A percentile compares a stretch with the other conserved stretches of the same genome.
These are phyloP conservation scores for Phytophthora aleatoria DNA, from an alignment of 352 stramenopile genomes.

Conservation along the genomic window DNA sequence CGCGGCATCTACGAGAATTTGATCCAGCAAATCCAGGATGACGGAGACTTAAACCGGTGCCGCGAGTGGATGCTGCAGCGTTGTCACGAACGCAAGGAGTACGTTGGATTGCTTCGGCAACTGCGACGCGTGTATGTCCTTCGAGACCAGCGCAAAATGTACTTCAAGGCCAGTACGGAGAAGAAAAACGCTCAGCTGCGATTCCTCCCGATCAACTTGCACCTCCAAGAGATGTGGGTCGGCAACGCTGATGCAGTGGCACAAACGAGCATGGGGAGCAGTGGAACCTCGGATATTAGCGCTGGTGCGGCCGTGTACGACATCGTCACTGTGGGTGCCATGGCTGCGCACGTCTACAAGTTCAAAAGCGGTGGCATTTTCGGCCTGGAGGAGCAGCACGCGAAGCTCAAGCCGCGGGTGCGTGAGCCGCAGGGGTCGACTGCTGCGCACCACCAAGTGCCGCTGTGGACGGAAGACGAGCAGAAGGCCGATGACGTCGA, in stretches of 20 bases:
- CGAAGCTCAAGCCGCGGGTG: conserved; percentile 72
- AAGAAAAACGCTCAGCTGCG: conserved; percentile 84
- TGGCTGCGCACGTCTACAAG: conserved; percentile 89
- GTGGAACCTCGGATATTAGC: conserved; percentile 34
- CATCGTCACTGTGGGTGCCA: conserved; percentile 85
- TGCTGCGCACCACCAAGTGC: conserved; percentile 61
- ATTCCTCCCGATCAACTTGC: conserved; percentile 86
- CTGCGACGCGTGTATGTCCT: conserved; percentile 69
- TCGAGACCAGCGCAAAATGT: conserved; percentile 76
- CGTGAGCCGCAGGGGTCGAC: conserved; percentile 50
- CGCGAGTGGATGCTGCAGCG: conserved; percentile 86
- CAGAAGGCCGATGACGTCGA: conserved; percentile 81
- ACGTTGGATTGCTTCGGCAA: conserved; percentile 66
- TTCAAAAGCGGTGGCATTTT: conserved; percentile 89
- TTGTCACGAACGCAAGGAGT: conserved; percentile 68
- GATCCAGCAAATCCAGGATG: conserved; percentile 89
- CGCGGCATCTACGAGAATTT: conserved; percentile 88
- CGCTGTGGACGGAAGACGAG: conserved; percentile 83
- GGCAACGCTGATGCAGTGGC: conserved; percentile 51
- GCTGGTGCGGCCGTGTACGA: conserved; percentile 64
- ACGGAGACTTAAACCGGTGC: conserved; percentile 81
- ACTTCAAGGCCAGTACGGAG: conserved; percentile 87
- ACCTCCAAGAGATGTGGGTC: conserved; percentile 89
- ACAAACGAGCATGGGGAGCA: conserved; percentile 42
- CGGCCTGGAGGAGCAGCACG: conserved; percentile 69